Evolutionary conservation across 805 yeast genomes (phyloP).

Genomic region (Metschnikowia koreensis): DNA sequence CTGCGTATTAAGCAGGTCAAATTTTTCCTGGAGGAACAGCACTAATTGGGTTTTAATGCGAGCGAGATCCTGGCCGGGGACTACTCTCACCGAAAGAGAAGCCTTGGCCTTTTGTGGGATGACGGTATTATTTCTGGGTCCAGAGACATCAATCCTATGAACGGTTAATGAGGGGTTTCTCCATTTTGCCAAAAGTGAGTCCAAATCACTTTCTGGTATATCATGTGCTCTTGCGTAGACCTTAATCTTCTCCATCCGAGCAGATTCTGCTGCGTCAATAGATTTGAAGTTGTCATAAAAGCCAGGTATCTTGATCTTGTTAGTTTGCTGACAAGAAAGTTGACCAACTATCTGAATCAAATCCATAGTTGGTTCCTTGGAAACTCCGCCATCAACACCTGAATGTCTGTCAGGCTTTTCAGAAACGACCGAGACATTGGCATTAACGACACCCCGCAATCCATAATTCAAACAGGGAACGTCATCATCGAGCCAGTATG

Average conservation of each 20-base stretch:
- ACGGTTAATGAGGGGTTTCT: conserved; percentile 84
- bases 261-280: conserved; percentile 55
- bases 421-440: conserved; percentile 65
- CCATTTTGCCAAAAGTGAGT: conserved; percentile 77
- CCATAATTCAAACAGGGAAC: conserved; percentile 95
- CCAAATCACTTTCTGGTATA: conserved; percentile 36
- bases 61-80: conserved; percentile 78
- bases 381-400: conserved; percentile 94
- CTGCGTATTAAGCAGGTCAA: conserved; percentile 50
- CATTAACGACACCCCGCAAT: conserved; percentile 84
- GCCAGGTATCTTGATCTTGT: conserved; percentile 58
- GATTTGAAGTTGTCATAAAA: conserved; percentile 69
- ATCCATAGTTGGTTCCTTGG: conserved; percentile 86
- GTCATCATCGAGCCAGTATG: conserved; percentile 89
- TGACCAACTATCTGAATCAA: conserved; percentile 68
- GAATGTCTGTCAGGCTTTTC: conserved; percentile 89
- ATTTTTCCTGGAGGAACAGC: conserved; percentile 44
- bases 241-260: conserved; percentile 60
- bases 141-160: conserved; percentile 81
- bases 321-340: conserved; percentile 47
- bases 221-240: conserved; percentile 24
- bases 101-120: conserved; percentile 82
- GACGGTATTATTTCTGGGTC: conserved; percentile 86
- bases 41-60: conserved; percentile 53
- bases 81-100: conserved; percentile 77